Evolutionary conservation across 192 early-diverging fungal species (phyloP).

Genomic region (Umbelopsis sp.): DNA sequence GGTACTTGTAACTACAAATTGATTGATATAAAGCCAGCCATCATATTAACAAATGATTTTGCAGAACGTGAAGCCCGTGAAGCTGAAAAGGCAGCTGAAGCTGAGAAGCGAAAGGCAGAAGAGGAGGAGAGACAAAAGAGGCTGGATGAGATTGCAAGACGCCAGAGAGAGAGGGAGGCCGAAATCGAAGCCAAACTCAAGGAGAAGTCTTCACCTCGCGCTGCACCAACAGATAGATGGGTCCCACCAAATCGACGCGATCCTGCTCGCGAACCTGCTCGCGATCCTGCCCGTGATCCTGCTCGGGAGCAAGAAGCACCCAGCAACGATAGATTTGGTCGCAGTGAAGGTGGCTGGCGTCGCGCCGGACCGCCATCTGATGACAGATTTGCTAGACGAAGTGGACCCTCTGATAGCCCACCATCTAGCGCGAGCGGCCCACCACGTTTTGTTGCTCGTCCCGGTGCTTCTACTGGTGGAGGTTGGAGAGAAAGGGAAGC

Average conservation of each 20-base stretch:
- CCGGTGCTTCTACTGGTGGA: conserved; percentile 6
- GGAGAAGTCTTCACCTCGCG: background rate
- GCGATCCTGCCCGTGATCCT: background rate
- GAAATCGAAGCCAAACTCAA: conserved; percentile 48
- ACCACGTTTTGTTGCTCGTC: background rate
- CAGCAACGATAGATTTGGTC: conserved; percentile 2
- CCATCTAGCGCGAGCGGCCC: background rate
- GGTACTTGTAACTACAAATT: background rate
- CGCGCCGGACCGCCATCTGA: conserved; percentile 11
- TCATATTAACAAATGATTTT: background rate
- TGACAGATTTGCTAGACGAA: conserved; percentile 13
- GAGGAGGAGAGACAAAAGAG: conserved; percentile 38
- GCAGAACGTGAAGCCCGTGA: conserved; percentile 48
- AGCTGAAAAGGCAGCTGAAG: conserved; percentile 48
- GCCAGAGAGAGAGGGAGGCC: conserved; percentile 51
- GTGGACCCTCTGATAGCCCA: background rate
- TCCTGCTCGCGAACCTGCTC: background rate
- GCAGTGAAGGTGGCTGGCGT: conserved; percentile 23
- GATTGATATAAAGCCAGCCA: background rate
- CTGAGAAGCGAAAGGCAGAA: conserved; percentile 46
- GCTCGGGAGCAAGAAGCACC: background rate
- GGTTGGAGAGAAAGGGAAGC: conserved; percentile 23
- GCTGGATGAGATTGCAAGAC: conserved; percentile 54
- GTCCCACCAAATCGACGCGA: background rate
- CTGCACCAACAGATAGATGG: conserved; percentile 1